Evolutionary conservation across 371 early-diverging fungal species (phyloP).

Genomic region (Mucor irregularis): DNA sequence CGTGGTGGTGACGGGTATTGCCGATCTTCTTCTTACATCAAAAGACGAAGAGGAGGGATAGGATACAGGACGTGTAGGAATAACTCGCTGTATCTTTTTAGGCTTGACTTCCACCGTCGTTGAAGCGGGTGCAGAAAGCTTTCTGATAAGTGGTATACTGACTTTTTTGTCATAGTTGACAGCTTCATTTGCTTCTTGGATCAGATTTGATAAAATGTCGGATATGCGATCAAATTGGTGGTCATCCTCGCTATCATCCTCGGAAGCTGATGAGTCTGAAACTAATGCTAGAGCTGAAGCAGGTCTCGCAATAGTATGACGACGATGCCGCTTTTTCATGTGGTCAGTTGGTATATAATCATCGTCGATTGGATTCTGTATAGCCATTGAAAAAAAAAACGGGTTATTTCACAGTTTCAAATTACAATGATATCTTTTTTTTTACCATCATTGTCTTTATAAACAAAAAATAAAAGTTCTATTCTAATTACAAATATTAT

Average conservation of each 20-base stretch:
- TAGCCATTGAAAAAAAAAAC: too few relatives aligned
- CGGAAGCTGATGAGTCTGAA: background rate
- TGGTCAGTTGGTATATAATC: background rate
- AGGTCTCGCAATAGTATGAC: constrained; percentile 16
- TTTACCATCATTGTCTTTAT: too few relatives aligned
- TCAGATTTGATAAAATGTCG: constrained; percentile 26
- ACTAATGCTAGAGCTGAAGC: constrained; percentile 15
- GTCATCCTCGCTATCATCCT: constrained; percentile 15
- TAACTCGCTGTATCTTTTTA: background rate
- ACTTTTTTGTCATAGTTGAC: constrained; percentile 10
- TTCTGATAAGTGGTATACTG: constrained; percentile 13
- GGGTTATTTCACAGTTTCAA: too few relatives aligned
- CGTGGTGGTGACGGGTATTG: background rate
- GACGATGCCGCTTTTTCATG: constrained; percentile 7
- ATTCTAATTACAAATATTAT: constrained; percentile 4
- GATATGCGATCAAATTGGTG: constrained; percentile 28
- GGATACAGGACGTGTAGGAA: constrained; percentile 3
- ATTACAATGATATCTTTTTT: too few relatives aligned
- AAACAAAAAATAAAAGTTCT: too few relatives aligned
- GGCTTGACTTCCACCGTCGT: background rate
- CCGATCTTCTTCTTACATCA: background rate
- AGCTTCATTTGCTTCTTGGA: constrained; percentile 33
- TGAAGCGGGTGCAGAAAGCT: constrained; percentile 1
- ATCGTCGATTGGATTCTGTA: background rate
- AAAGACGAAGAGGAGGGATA: constrained; percentile 8